Evolutionary conservation across 1,284 basidiomycete genomes (phyloP), one percentile per base, ranked within the genome.

Genomic region (Omphalotus olearius): DNA sequence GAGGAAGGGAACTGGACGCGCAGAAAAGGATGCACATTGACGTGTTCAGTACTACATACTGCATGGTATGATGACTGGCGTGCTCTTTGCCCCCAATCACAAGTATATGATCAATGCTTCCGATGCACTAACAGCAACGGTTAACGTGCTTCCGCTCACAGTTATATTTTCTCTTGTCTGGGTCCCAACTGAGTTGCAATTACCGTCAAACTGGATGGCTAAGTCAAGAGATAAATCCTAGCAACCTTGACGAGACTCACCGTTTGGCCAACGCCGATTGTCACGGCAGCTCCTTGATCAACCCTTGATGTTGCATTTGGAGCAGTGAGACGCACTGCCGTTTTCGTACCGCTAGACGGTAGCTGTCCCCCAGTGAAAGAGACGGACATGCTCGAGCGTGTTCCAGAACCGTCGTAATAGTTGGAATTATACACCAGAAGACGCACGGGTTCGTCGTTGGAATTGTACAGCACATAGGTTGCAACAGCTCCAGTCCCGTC

Each of bases 81-180:
- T 33, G 13, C 23, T 33, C 30, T 10, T 33, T 33, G 30, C 7
- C 7, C 9, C 13, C 3, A 25, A 16, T 68, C 55, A 68, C 55
- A 67, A 45, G 52, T 62, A 70, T 47, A 73, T 62, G 44, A 73
- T 69, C 50, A 71, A 52, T 11, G 70, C 71, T 58, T 74, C 72
- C 6, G 70, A 70, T 7, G 68, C 70, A 18, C 57, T 57, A 47
- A 74, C 65, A 7, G 59, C 56, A 9, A 73, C 65, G 2, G 60
- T 62, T 38, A 66, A 50, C 35, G 56, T 52, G 6, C 64, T 63
- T 17, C 59, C 62, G 23, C 46, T 60, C 9, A 70, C 64, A 6
- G 52, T 39, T 0, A 69, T 62, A 18, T 42, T 57, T 59, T 73
- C 71, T 16, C 53, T 59, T 2, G 33, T 47, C 56, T 67, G 64